A percentile compares a stretch with the other conserved stretches of the same genome.
phyloP scores from a whole-genome alignment of 2,329 filamentous ascomycete genomes.

The Dactylonectria estremocensis region DNA sequence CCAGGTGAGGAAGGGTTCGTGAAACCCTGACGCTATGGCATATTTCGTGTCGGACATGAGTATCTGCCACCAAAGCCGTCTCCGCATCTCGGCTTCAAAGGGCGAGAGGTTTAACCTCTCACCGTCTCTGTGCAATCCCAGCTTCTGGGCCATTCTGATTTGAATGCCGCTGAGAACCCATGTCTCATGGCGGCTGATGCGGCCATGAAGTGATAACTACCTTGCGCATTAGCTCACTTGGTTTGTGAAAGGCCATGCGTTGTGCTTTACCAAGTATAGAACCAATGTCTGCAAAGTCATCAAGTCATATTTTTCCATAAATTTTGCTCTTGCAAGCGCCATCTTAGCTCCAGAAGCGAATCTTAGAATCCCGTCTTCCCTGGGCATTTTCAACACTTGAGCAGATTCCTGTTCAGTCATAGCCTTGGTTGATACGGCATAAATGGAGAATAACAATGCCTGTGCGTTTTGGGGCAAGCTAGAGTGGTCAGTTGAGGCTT shows the following conservation, averaged over 20 bases:
- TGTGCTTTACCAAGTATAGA: conserved; percentile 14
- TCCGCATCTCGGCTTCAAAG: conserved; percentile 27
- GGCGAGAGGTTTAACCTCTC: conserved; percentile 15
- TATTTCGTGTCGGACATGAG: conserved; percentile 28
- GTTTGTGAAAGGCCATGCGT: neutral
- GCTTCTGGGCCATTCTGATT: conserved; percentile 27
- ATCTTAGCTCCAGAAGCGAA: conserved; percentile 19
- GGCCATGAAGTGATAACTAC: conserved; percentile 15
- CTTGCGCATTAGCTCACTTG: neutral
- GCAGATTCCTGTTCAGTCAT: conserved; percentile 15
- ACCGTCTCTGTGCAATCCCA: conserved; percentile 24
- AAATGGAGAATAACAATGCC: conserved; percentile 23
- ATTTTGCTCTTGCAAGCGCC: conserved; percentile 8
- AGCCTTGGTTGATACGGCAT: conserved; percentile 5
- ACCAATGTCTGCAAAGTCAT: conserved; percentile 23
- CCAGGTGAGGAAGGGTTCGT: conserved; percentile 28
- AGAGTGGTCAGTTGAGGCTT: conserved; percentile 21
- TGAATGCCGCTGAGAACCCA: conserved; percentile 29
- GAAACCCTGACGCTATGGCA: conserved; percentile 29
- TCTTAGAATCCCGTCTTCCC: conserved; percentile 14
- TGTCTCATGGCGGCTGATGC: conserved; percentile 21
- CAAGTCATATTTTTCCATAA: conserved; percentile 23
- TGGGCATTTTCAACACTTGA: conserved; percentile 15
- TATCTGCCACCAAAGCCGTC: conserved; percentile 30
- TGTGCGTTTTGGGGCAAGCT: conserved; percentile 18